phyloP scores from a whole-genome alignment of 352 stramenopile genomes.

The Aphanomyces astaci region DNA sequence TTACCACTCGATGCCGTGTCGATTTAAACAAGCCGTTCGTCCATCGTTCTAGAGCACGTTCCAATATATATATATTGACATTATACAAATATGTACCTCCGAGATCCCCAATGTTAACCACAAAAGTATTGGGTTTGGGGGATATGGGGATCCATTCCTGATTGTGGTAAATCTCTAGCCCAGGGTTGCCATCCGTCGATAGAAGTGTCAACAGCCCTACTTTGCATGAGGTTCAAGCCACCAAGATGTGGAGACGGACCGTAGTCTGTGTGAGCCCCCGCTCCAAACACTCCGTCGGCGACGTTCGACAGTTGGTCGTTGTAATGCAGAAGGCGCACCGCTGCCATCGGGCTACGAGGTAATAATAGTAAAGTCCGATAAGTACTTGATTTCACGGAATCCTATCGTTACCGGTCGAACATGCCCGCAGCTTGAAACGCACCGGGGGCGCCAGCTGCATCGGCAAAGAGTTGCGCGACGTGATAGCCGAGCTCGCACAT shows the following conservation, averaged over 20 bases:
- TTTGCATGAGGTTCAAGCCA: background rate
- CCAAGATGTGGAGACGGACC: slow-evolving; percentile 22
- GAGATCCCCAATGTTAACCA: slow-evolving; percentile 25
- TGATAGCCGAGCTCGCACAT: slow-evolving; percentile 45
- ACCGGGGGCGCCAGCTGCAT: slow-evolving; percentile 41
- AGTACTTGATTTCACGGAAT: background rate
- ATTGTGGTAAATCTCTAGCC: slow-evolving; percentile 51
- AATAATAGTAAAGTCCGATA: background rate
- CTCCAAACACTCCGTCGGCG: slow-evolving; percentile 51
- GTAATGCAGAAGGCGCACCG: slow-evolving; percentile 72
- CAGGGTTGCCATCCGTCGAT: slow-evolving; percentile 48
- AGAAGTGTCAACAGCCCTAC: slow-evolving; percentile 46
- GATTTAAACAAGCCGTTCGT: slow-evolving; percentile 24
- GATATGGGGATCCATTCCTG: slow-evolving; percentile 54
- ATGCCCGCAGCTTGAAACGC: slow-evolving; percentile 42
- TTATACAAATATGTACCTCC: background rate
- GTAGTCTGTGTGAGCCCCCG: slow-evolving; percentile 71
- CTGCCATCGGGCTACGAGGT: slow-evolving; percentile 47
- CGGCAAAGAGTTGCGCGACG: slow-evolving; percentile 49
- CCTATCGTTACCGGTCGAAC: slow-evolving; percentile 48
- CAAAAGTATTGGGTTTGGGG: slow-evolving; percentile 31
- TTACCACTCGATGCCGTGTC: slow-evolving; percentile 53
- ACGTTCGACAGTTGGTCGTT: slow-evolving; percentile 54
- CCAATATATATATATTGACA: background rate
- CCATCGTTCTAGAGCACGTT: slow-evolving; percentile 19